These are phyloP conservation scores for Colletotrichum sansevieriae DNA, from an alignment of 2,329 filamentous ascomycete genomes.

Conservation along the genomic window DNA sequence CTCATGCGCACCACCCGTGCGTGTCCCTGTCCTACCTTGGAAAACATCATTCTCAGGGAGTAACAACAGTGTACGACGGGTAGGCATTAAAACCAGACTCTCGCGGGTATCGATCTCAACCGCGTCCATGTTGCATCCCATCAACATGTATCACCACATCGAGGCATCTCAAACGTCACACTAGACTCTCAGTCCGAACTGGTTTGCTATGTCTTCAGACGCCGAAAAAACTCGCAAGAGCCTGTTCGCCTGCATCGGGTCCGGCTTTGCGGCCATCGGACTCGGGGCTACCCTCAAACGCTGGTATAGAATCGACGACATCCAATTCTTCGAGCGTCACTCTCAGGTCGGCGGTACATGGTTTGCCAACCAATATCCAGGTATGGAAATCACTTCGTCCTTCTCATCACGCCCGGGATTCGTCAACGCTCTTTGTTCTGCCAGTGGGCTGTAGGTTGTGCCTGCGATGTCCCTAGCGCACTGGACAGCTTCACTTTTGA, in stretches of 20 bases:
- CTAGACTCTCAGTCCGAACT: no score
- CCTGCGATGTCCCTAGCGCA: conserved; percentile 70
- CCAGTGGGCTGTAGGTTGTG: conserved; percentile 48
- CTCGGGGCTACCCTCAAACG: conserved; percentile 70
- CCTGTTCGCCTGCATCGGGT: conserved; percentile 64
- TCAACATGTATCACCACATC: not conserved
- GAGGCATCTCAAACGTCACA: not conserved
- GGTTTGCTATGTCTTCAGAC: not conserved
- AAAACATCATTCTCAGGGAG: conserved; percentile 1
- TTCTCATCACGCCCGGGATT: not conserved
- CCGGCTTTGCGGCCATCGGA: conserved; percentile 72
- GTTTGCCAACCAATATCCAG: conserved; percentile 69
- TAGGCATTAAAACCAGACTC: not conserved
- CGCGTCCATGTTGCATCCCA: conserved; percentile 1
- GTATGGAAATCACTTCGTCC: conserved; percentile 45
- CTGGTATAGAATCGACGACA: conserved; percentile 69
- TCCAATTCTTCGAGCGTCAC: conserved; percentile 71
- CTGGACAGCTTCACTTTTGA: conserved; percentile 74
- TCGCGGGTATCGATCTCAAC: not conserved
- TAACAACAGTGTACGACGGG: not conserved
- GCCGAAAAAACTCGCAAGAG: conserved; percentile 46
- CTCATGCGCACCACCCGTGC: not conserved
- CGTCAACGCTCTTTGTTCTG: not conserved
- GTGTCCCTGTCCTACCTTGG: not conserved
- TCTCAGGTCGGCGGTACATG: conserved; percentile 73